A percentile compares a stretch with the other conserved stretches of the same genome.
phyloP scores from a whole-genome alignment of 2,329 filamentous ascomycete genomes.

The Verticillium tricorpus region DNA sequence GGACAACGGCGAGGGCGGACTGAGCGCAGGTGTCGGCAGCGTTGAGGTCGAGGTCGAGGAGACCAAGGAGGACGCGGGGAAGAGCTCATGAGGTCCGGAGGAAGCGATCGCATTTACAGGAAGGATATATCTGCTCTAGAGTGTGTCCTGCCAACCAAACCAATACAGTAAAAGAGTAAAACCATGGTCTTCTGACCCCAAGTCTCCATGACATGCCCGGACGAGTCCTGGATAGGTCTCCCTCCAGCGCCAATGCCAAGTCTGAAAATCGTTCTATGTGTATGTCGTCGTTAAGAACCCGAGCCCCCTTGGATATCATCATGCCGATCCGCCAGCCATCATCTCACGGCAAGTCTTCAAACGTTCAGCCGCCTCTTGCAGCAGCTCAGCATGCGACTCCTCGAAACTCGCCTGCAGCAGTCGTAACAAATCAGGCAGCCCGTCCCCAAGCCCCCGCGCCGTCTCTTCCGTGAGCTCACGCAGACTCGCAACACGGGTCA shows the following conservation, averaged over 20 bases:
- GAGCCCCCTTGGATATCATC: neutral
- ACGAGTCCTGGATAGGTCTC: neutral
- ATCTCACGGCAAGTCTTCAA: slow-evolving; percentile 65
- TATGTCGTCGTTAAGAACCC: neutral
- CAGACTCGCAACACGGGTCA: slow-evolving; percentile 63
- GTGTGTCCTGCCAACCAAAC: neutral
- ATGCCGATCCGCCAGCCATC: slow-evolving; percentile 11
- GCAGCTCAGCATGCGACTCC: slow-evolving; percentile 57
- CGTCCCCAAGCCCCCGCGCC: slow-evolving; percentile 58
- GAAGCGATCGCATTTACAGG: neutral
- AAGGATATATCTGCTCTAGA: neutral
- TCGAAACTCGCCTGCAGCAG: slow-evolving; percentile 35
- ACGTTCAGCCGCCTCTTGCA: slow-evolving; percentile 71
- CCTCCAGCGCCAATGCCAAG: neutral
- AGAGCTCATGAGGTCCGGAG: slow-evolving; percentile 3
- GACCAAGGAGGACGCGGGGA: slow-evolving; percentile 19
- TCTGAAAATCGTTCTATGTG: neutral
- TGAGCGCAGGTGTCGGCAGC: slow-evolving; percentile 24
- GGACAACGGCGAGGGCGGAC: slow-evolving; percentile 36
- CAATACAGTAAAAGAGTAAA: neutral
- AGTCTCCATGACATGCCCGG: neutral
- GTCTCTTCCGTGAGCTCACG: slow-evolving; percentile 67
- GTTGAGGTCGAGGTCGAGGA: slow-evolving; percentile 33
- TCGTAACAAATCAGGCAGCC: slow-evolving; percentile 40
- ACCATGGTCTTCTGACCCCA: neutral